Conservation (phyloP, 163 green algal species). For the Scenedesmus sp. region DNA sequence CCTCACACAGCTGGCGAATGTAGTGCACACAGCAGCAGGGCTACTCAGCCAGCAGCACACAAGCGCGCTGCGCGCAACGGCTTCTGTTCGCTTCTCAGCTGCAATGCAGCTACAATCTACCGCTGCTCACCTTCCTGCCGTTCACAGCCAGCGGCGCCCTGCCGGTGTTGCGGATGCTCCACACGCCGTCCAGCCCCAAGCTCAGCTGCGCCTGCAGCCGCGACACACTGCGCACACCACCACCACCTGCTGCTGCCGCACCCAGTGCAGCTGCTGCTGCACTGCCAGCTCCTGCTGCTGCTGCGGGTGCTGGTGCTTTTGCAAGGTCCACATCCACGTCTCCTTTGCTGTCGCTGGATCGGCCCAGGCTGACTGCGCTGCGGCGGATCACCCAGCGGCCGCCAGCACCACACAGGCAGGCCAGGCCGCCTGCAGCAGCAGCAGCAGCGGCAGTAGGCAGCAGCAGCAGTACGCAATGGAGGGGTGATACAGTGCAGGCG, state of each 20-base stretch:
- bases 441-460: background rate
- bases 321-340: constrained; percentile 71
- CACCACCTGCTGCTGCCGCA: background rate
- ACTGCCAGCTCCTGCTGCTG: background rate
- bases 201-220: constrained; percentile 71
- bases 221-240: constrained; percentile 54
- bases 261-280: background rate
- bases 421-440: constrained; percentile 58
- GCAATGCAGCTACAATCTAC: background rate
- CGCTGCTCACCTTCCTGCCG: constrained; percentile 49
- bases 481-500: no score
- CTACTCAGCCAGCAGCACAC: background rate
- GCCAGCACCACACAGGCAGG: constrained; percentile 55
- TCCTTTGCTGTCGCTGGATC: constrained; percentile 53
- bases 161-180: constrained; percentile 62
- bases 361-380: constrained; percentile 59
- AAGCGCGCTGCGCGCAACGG: background rate
- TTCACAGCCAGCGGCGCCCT: constrained; percentile 65
- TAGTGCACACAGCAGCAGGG: background rate
- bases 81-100: background rate
- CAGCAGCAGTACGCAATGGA: background rate
- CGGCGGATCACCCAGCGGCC: constrained; percentile 61
- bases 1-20: background rate
- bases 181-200: constrained; percentile 61
- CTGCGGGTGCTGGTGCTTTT: background rate